Percentiles rank a stretch among this genome's conserved stretches.
phyloP scores from a whole-genome alignment of 2,329 filamentous ascomycete species.

The Xylariales sp. region DNA sequence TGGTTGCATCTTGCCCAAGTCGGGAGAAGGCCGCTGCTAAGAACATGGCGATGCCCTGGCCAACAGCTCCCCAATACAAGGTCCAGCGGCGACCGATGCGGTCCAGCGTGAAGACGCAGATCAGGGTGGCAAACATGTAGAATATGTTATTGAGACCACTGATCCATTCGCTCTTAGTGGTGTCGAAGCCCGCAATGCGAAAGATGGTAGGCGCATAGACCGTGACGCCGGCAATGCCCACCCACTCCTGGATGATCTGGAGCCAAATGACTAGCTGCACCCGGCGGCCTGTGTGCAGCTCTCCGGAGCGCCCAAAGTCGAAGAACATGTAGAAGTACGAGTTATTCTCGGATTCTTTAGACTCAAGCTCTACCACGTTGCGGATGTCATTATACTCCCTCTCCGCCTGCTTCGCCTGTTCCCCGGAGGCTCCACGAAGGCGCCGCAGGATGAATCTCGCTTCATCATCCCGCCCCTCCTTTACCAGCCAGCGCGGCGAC shows the following conservation, averaged over 20 bases:
- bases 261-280: conserved; percentile 69
- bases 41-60: conserved; percentile 64
- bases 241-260: conserved; percentile 68
- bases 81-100: conserved; percentile 66
- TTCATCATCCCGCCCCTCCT: conserved; percentile 62
- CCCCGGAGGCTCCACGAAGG: conserved; percentile 54
- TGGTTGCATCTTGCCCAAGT: conserved; percentile 42
- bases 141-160: conserved; percentile 49
- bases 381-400: conserved; percentile 66
- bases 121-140: conserved; percentile 59
- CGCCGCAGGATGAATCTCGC: conserved; percentile 61
- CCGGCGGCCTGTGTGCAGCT: conserved; percentile 62
- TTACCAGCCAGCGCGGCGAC: conserved; percentile 63
- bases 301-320: conserved; percentile 58
- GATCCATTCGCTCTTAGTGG: conserved; percentile 59
- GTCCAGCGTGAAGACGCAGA: conserved; percentile 68
- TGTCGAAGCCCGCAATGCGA: conserved; percentile 60
- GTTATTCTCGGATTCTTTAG: conserved; percentile 51
- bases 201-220: conserved; percentile 52
- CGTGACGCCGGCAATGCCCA: conserved; percentile 66
- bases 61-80: conserved; percentile 62
- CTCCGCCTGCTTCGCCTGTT: conserved; percentile 50
- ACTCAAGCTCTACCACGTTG: conserved; percentile 58
- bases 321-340: conserved; percentile 65
- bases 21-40: conserved; percentile 60